Conservation (phyloP, 495 filamentous ascomycete genomes). For the Lasiosphaeriaceae sp. region DNA sequence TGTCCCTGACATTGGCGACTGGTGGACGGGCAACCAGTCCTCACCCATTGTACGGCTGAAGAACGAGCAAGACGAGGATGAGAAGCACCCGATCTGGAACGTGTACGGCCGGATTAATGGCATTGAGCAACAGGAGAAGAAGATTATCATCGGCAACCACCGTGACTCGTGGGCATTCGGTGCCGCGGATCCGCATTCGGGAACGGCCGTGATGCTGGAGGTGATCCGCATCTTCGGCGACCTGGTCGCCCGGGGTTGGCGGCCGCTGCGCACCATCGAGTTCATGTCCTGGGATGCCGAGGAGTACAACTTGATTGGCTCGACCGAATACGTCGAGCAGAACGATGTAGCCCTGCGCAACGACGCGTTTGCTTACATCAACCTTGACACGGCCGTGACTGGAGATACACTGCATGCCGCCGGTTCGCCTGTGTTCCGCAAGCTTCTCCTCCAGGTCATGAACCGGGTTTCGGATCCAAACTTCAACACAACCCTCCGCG, state of each 20-base stretch:
- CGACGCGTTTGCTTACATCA: slow-evolving; percentile 81
- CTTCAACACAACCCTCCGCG: slow-evolving; percentile 66
- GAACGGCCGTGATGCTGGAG: slow-evolving; percentile 88
- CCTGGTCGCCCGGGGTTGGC: slow-evolving; percentile 72
- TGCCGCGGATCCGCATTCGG: slow-evolving; percentile 77
- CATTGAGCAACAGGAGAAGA: slow-evolving; percentile 77
- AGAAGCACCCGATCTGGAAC: slow-evolving; percentile 85
- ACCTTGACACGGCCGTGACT: slow-evolving; percentile 81
- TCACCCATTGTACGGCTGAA: slow-evolving; percentile 79
- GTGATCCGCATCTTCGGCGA: slow-evolving; percentile 78
- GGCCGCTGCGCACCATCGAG: slow-evolving; percentile 85
- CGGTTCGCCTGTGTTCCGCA: slow-evolving; percentile 73
- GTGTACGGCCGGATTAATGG: slow-evolving; percentile 77
- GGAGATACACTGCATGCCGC: slow-evolving; percentile 70
- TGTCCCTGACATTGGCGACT: slow-evolving; percentile 64
- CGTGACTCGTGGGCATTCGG: slow-evolving; percentile 93
- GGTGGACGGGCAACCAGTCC: slow-evolving; percentile 76
- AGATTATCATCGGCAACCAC: slow-evolving; percentile 88
- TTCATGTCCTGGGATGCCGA: slow-evolving; percentile 95
- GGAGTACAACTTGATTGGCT: slow-evolving; percentile 91
- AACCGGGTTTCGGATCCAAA: slow-evolving; percentile 68
- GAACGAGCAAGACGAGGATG: slow-evolving; percentile 82
- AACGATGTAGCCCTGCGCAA: slow-evolving; percentile 71
- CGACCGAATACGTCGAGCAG: slow-evolving; percentile 93
- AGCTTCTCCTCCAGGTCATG: slow-evolving; percentile 65